These are phyloP conservation scores for Simmondsia chinensis DNA, from an alignment of 148 eudicot species.

Conservation along the genomic window DNA sequence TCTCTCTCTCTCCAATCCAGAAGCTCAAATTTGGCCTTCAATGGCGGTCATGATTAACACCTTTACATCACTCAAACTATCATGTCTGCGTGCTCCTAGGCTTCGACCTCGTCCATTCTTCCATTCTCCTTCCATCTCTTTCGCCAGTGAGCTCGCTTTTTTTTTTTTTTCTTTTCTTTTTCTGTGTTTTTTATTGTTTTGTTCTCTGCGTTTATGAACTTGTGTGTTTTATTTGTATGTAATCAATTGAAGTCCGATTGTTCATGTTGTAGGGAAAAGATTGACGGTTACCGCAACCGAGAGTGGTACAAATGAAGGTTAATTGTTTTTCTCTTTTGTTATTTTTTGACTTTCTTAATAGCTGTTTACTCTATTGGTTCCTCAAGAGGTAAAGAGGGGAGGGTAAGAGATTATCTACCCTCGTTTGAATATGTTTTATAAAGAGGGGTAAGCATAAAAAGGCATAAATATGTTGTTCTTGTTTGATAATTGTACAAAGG, in stretches of 20 bases:
- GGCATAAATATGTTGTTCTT: too few relatives aligned
- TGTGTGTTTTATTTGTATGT: background rate
- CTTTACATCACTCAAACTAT: constrained; percentile 30
- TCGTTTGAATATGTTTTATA: too few relatives aligned
- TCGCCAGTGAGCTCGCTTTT: constrained; percentile 32
- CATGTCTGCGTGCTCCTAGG: constrained; percentile 18
- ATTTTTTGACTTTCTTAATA: background rate
- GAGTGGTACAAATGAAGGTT: constrained; percentile 67
- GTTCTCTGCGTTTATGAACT: background rate
- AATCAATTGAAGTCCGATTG: background rate
- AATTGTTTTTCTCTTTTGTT: background rate
- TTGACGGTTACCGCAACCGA: constrained; percentile 66
- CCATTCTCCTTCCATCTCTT: constrained; percentile 21
- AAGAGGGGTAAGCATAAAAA: too few relatives aligned
- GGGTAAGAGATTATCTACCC: too few relatives aligned
- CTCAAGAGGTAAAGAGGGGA: too few relatives aligned
- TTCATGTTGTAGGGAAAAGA: constrained; percentile 41
- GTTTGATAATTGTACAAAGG: too few relatives aligned
- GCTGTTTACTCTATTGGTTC: background rate
- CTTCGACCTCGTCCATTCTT: constrained; percentile 21
- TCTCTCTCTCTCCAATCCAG: background rate
- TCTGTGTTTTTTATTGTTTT: background rate
- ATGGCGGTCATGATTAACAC: constrained; percentile 51
- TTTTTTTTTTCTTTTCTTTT: background rate
- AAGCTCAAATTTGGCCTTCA: too few relatives aligned